Percentiles rank a stretch among this genome's conserved stretches.
These are phyloP conservation scores for Podochytrium sp. DNA, from an alignment of 192 early-diverging fungal species.

Conservation along the genomic window DNA sequence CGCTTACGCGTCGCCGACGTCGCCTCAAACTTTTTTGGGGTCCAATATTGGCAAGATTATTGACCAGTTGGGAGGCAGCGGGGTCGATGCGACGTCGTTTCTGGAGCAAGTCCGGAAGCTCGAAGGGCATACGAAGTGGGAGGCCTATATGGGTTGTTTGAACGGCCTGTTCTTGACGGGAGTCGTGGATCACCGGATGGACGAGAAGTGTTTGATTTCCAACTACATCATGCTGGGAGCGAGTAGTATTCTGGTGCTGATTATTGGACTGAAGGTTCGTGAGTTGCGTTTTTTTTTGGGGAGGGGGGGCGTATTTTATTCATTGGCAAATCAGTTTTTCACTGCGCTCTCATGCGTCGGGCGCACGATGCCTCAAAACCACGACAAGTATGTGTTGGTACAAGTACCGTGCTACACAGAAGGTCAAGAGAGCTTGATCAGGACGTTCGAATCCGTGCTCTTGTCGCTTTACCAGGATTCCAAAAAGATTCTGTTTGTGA, in stretches of 20 bases:
- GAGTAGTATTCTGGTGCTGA: conserved; percentile 67
- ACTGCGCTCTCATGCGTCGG: conserved; percentile 57
- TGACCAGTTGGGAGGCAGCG: neutral
- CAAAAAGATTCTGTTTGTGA: conserved; percentile 80
- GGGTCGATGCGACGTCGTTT: conserved; percentile 24
- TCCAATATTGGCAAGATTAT: conserved; percentile 20
- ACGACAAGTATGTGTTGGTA: conserved; percentile 84
- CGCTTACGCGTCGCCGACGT: conserved; percentile 16
- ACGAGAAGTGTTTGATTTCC: conserved; percentile 74
- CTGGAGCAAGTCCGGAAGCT: conserved; percentile 17
- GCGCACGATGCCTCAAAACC: conserved; percentile 73
- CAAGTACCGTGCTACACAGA: conserved; percentile 91
- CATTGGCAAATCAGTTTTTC: conserved; percentile 81
- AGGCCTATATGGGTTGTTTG: conserved; percentile 68
- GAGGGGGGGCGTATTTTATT: conserved; percentile 43
- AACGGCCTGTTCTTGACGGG: conserved; percentile 81
- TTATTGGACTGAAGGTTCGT: conserved; percentile 90
- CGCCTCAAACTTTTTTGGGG: conserved; percentile 11
- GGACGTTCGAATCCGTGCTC: conserved; percentile 78
- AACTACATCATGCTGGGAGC: conserved; percentile 81
- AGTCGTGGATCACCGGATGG: conserved; percentile 74
- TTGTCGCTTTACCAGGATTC: conserved; percentile 77
- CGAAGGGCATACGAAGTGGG: conserved; percentile 18
- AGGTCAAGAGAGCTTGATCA: conserved; percentile 76
- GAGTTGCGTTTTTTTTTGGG: too few species aligned